Base-by-base conservation (phyloP, 768 basidiomycete genomes). In the Tricholoma bakamatsutake region DNA sequence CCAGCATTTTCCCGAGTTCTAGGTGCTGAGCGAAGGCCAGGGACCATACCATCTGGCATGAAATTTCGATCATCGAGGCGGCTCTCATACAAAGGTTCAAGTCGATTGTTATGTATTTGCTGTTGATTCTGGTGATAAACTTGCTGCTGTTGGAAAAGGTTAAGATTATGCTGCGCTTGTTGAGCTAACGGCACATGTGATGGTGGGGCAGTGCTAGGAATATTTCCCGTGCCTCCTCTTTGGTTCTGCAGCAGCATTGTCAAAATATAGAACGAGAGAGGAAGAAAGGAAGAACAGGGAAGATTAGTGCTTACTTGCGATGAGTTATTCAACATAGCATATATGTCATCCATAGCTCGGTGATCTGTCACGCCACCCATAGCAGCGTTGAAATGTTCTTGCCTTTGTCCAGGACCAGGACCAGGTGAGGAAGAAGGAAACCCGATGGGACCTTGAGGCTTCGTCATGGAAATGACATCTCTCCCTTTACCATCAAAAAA, bases 21-120 rank as follows among this genome's bases (percentile, higher is more conserved):
- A 54, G 80, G 82, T 37, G 77, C 78, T 30, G 85, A 78, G 37
- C 90, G 84, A 31, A 93, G 77, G 8, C 90, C 91, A 24, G 91
- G 90, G 13, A 93, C 90, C 81, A 93, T 83, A 28, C 87, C 88
- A 69, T 93, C 88, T 9, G 90, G 88, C 24, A 89, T 80, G 61
- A 93, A 93, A 61, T 78, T 82, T 59, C 89, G 79, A 62, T 89
- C 88, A 52, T 92, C 87, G 39, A 83, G 66, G 24, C 84, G 83
- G 61, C 83, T 87, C 52, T 90, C 87, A 64, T 88, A 89, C 31
- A 90, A 66, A 3, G 87, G 68, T 40, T 90, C 88, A 39, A 86
- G 72, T 21, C 85, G 84, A 61, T 73, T 77, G 50, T 69, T 72
- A 13, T 74, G 73, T 28, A 72, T 63, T 21, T 72, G 76, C 33